Base-by-base conservation (phyloP, 1,139 yeast species). In the Trichomonascaceae sp. region DNA sequence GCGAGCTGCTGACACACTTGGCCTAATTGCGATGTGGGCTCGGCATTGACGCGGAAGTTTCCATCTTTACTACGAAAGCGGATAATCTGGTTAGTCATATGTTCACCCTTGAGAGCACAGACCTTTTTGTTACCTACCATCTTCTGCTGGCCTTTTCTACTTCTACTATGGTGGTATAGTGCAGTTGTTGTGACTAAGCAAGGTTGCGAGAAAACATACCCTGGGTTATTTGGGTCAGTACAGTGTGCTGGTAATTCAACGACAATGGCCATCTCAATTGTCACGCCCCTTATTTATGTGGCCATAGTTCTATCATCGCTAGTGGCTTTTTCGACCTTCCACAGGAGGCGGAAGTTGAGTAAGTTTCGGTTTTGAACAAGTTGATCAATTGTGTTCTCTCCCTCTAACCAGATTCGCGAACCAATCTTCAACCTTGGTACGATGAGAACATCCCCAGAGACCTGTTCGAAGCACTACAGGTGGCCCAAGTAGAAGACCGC, bases 11-110 rank as follows among this genome's bases (percentile, higher is more conserved):
- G 6, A 16, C 75, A 45, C 1, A 75, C 71, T 1, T 52, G 49
- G 3, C 61, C 56, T 42, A 85, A 75, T 13, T 57, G 59, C n/a
- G 67, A 67, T 0, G 46, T 35, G 3, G 62, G 57, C 14, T 71
- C 73, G 16, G 73, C 72, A 27, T 59, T 55, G 30, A 81, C 66
- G 39, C 97, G 69, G 52, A 71, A 73, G 70, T 76, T 77, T 11
- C 97, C 97, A 47, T 80, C 80, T 46, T 72, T 80, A 26, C 89
- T 67, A 51, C 95, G 69, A 56, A 89, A 82, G 52, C 98, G 68
- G 37, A 89, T 51, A 39, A 76, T 67, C 80, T 50, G 30, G 11
- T 14, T 16, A 28, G 4, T 27, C 4, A 4, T 13, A 3, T 14
- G 3, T 17, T 29, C 23, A 29, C 9, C 25, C 25, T 20, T n/a